Evolutionary conservation across 331 rosid species (phyloP), one percentile per base, ranked within the genome.

Genomic region (Quercus tomentella): DNA sequence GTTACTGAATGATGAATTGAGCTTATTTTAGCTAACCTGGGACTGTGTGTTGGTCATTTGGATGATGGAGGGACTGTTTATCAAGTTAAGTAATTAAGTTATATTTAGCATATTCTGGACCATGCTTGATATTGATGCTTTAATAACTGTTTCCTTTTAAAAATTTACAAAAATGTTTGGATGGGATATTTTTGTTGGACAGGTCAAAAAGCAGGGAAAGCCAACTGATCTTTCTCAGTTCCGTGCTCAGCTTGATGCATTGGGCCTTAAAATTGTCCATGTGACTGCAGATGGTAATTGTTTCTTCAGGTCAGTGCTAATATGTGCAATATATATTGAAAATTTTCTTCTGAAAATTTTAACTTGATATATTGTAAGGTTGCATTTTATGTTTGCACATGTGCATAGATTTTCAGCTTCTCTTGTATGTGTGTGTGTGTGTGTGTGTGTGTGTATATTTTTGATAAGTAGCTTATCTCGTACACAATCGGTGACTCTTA

Each of bases 261-360:
- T 93, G 65, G 90, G 89, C 83, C 87, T 93, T 21, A 85, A 83
- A 74, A 88, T 91, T 74, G 70, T 82, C 72, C 89, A 91, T 85
- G 94, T 91, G 81, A 93, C 96, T 43, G 90, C 97, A 74, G 96
- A 93, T 81, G 97, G 97, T 74, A 91, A 93, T 91, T 93, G 97
- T 84, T 91, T 93, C 78, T 93, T 93, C 92, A 93, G 94, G 97
- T 91, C 49, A 84, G 93, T 56, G 21, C 51, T 56, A 67, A 65
- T 83, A 61, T 22, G 1, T 57, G 51, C 63, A 56, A 1, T 22
- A 60, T 17, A 49, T 51, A n/a, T 70, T 65, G n/a, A 30, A 20
- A 81, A 31, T 56, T 26, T 78, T 51, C 63, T 66, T 58, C 72
- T 56, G 71, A 52, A 83, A 65, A 18, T 65, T 56, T 69, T 31